Base-by-base conservation (phyloP, 805 yeast species). In the Sugiyamaella marilandica region DNA sequence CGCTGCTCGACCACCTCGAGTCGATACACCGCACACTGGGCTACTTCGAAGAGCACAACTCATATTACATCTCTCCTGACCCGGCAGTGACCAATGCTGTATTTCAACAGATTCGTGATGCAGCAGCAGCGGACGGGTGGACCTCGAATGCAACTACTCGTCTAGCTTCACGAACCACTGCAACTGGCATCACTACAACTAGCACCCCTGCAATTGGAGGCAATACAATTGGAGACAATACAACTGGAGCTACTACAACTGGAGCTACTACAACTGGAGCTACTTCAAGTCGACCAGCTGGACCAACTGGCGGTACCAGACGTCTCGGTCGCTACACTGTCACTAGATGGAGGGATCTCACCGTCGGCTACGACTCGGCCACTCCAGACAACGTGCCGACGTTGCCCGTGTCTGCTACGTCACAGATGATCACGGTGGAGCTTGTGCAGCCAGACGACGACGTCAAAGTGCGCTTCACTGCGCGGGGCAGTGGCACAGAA, bases 401-500 rank as follows among this genome's bases (percentile, higher is more conserved):
- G 0, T 72, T 92, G 5, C 97, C 96, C 0, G 76, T 76, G 1
- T 95, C 91, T 55, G 66, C 83, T 0, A 62, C 73, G 1, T 81
- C 96, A 0, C 95, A 94, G 60, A 94, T 94, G 97, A 83, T 92
- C 58, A 90, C 97, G 0, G 84, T 78, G 1, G 67, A 69, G 21
- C 69, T 88, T 19, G 21, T 49, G 32, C 34, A 41, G n/a, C 35
- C 49, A 26, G 46, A 55, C 3, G 55, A 49, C 5, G 67, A 62
- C 1, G 78, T 74, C 41, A 58, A 57, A 18, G 82, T 88, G 1
- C 71, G 95, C 34, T 83, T 91, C 64, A 91, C 98, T 0, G 82
- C 87, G 47, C 77, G 99, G 50, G 97, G 97, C 0, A 88, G 96
- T 2, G 99, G 99, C 10, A 92, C 99, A 0, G 99, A 92, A 67